A percentile compares a stretch with the other conserved stretches of the same genome.
These are phyloP conservation scores for Boletellus deceptivus DNA, from an alignment of 1,284 basidiomycete genomes.

Conservation along the genomic window DNA sequence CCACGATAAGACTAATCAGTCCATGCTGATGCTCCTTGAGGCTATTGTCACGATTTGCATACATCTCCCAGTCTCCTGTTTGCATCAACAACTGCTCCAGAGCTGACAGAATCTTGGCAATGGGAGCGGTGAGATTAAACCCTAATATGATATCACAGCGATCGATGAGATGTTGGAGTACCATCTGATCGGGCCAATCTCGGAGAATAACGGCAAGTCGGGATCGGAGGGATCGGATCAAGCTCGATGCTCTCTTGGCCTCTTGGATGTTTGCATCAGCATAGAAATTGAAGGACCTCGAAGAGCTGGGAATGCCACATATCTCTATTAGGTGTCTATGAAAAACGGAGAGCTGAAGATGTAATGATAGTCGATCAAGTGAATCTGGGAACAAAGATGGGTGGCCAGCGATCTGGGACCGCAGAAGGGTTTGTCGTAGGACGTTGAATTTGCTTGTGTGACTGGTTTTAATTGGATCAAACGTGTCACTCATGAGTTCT, in stretches of 20 bases:
- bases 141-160: constrained; percentile 73
- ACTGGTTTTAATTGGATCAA: neutral
- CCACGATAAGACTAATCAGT: constrained; percentile 76
- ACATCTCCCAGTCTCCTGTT: constrained; percentile 97
- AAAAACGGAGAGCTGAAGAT: constrained; percentile 29
- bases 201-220: constrained; percentile 61
- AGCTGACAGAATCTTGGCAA: constrained; percentile 83
- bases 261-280: constrained; percentile 70
- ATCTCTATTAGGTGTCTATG: constrained; percentile 26
- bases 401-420: constrained; percentile 18
- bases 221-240: constrained; percentile 51
- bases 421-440: constrained; percentile 23
- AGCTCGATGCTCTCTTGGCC: constrained; percentile 55
- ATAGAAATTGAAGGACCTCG: constrained; percentile 73
- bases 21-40: constrained; percentile 68
- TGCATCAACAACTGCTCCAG: constrained; percentile 87
- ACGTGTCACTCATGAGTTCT: constrained; percentile 16
- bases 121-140: constrained; percentile 67
- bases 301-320: constrained; percentile 2
- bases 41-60: constrained; percentile 84
- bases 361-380: constrained; percentile 26
- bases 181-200: constrained; percentile 98
- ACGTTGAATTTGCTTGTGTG: constrained; percentile 15
- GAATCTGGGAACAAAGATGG: constrained; percentile 21
- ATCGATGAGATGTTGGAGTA: constrained; percentile 80